A percentile compares a stretch with the other conserved stretches of the same genome.
phyloP scores from a whole-genome alignment of 2,329 filamentous ascomycete genomes.

The Apiospora arundinis region DNA sequence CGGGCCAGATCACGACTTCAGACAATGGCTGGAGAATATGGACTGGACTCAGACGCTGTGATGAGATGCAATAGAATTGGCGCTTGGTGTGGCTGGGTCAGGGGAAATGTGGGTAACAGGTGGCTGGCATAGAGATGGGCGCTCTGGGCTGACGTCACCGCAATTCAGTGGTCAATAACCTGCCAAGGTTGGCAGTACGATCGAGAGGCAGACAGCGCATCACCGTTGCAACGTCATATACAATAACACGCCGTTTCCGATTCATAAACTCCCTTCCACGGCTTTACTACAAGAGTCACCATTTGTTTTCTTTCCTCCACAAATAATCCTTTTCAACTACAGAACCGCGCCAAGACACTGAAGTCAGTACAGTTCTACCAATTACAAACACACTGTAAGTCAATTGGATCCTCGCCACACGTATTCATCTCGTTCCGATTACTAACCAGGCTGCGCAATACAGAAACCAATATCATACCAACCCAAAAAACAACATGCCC shows the following conservation, averaged over 20 bases:
- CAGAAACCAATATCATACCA: background rate
- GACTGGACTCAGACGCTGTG: constrained; percentile 40
- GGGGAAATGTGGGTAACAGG: background rate
- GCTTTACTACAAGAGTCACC: background rate
- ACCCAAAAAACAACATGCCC: constrained; percentile 45
- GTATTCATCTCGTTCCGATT: background rate
- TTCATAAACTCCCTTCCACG: background rate
- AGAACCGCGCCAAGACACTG: too few relatives aligned
- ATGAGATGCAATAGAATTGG: constrained; percentile 8
- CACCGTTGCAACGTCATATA: background rate
- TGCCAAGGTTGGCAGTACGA: constrained; percentile 9
- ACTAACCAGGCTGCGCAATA: background rate
- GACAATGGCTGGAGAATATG: constrained; percentile 43
- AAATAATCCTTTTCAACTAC: background rate
- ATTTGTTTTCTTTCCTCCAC: background rate
- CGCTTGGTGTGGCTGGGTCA: background rate
- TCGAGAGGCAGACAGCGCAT: background rate
- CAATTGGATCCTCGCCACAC: background rate
- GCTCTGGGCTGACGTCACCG: constrained; percentile 21
- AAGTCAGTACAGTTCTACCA: background rate
- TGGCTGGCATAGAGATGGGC: background rate
- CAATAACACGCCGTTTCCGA: background rate
- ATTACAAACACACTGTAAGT: background rate
- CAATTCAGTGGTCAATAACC: background rate
- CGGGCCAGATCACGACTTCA: constrained; percentile 42